A percentile compares a stretch with the other conserved stretches of the same genome.
phyloP scores from a whole-genome alignment of 352 stramenopile genomes.

The Phytopythium sindhum region DNA sequence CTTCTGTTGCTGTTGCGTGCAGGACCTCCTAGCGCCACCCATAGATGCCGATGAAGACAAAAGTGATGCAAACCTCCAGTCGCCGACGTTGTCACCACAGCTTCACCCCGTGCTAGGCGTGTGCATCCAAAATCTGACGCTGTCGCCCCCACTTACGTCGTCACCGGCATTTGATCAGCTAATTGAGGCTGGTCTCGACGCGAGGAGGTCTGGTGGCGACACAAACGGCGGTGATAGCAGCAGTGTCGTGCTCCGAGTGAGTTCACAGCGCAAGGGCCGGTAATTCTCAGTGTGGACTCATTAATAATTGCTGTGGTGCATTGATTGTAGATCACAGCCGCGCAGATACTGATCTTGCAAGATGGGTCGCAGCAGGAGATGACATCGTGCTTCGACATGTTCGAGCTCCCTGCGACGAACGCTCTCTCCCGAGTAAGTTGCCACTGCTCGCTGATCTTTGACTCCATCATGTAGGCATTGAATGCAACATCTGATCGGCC shows the following conservation, averaged over 20 bases:
- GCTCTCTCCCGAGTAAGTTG: slow-evolving; percentile 38
- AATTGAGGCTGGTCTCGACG: slow-evolving; percentile 21
- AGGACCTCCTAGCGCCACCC: slow-evolving; percentile 25
- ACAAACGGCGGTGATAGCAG: slow-evolving; percentile 7
- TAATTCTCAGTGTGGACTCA: neutral
- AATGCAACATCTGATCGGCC: neutral
- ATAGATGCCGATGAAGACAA: neutral
- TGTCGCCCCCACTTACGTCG: slow-evolving; percentile 21
- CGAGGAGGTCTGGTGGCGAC: slow-evolving; percentile 9
- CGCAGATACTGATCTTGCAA: slow-evolving; percentile 34
- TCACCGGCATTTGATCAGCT: slow-evolving; percentile 22
- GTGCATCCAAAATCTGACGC: slow-evolving; percentile 25
- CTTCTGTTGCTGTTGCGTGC: neutral
- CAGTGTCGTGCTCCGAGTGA: slow-evolving; percentile 41
- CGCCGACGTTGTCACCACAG: slow-evolving; percentile 14
- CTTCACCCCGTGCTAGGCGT: slow-evolving; percentile 13
- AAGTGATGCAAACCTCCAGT: neutral
- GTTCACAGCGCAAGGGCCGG: neutral
- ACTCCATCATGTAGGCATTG: neutral
- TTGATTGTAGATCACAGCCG: slow-evolving; percentile 33
- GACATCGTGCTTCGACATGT: slow-evolving; percentile 36
- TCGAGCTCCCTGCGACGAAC: slow-evolving; percentile 47
- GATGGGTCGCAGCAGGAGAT: slow-evolving; percentile 35
- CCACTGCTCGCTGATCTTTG: neutral
- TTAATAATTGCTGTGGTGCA: neutral